Evolutionary conservation across 2,329 filamentous ascomycete species (phyloP).

Genomic region (Keithomyces neogunnii): DNA sequence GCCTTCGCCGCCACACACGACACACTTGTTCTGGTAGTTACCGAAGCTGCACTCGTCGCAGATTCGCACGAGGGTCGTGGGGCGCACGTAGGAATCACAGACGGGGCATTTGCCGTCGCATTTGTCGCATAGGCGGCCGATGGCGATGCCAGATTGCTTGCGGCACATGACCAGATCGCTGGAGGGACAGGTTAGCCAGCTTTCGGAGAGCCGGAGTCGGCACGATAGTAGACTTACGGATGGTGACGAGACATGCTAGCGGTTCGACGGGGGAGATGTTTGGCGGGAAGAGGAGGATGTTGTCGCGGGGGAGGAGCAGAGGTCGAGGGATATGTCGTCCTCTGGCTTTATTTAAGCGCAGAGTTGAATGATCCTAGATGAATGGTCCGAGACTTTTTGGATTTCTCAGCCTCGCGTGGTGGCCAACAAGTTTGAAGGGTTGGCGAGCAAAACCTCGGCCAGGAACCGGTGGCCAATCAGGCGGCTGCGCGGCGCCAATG

Average conservation of each 20-base stretch:
- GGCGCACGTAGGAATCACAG: conserved; percentile 97
- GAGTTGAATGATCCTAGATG: background rate
- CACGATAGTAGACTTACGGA: conserved; percentile 50
- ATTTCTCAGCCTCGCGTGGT: conserved; percentile 36
- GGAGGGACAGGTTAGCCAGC: conserved; percentile 19
- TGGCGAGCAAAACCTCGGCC: conserved; percentile 1
- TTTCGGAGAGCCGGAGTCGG: background rate
- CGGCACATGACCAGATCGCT: conserved; percentile 99
- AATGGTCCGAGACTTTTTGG: conserved; percentile 7
- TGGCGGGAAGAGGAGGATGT: background rate
- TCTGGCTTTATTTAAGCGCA: background rate
- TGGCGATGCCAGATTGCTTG: conserved; percentile 94
- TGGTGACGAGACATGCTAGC: conserved; percentile 85
- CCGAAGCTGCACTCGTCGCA: conserved; percentile 99
- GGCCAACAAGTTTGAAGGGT: background rate
- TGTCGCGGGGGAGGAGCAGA: background rate
- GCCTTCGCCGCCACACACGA: conserved; percentile 95
- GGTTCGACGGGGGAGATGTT: background rate
- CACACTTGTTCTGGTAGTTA: conserved; percentile 99
- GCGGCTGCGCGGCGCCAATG: background rate
- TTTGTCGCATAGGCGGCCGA: conserved; percentile 98
- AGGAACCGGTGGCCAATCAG: conserved; percentile 1
- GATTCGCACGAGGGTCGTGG: conserved; percentile 93
- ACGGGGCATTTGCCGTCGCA: conserved; percentile 99
- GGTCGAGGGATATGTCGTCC: background rate